Conservation (phyloP, 2,329 filamentous ascomycete genomes). For the Lasiodiplodia theobromae region DNA sequence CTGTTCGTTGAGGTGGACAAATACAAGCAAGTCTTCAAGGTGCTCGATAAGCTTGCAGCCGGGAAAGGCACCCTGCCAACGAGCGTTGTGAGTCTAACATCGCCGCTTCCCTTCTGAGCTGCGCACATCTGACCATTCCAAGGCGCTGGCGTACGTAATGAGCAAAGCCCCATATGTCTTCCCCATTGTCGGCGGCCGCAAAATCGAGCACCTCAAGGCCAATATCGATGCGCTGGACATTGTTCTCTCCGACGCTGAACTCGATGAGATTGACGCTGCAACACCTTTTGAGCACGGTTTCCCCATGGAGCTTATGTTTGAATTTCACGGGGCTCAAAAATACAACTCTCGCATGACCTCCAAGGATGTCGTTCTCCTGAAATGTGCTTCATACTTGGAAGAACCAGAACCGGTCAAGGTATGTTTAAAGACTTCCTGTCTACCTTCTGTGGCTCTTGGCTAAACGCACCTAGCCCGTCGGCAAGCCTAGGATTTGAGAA, state of each 20-base stretch:
- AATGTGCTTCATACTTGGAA: slow-evolving; percentile 16
- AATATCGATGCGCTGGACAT: slow-evolving; percentile 65
- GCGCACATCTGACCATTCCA: not conserved
- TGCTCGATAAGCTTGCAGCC: slow-evolving; percentile 66
- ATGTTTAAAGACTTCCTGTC: not conserved
- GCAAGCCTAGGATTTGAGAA: not conserved
- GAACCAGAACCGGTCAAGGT: slow-evolving; percentile 11
- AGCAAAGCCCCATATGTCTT: slow-evolving; percentile 76
- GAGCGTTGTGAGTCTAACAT: slow-evolving; percentile 41
- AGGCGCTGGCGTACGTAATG: slow-evolving; percentile 74
- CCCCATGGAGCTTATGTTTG: slow-evolving; percentile 55
- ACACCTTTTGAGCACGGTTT: slow-evolving; percentile 64
- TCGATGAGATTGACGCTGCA: slow-evolving; percentile 62
- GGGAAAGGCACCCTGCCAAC: slow-evolving; percentile 66
- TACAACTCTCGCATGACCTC: slow-evolving; percentile 22
- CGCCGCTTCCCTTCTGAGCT: not conserved
- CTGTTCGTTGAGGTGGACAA: slow-evolving; percentile 53
- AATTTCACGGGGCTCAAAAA: slow-evolving; percentile 32
- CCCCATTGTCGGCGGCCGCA: slow-evolving; percentile 77
- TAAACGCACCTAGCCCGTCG: not conserved
- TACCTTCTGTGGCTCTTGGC: not conserved
- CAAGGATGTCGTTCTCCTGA: slow-evolving; percentile 15
- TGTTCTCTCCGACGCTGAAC: slow-evolving; percentile 58
- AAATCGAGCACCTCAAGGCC: slow-evolving; percentile 72
- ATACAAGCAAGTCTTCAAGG: slow-evolving; percentile 60